Evolutionary conservation across 305 asterid genomes (phyloP), one percentile per base, ranked within the genome.

Genomic region (Caryopteris hybrid): DNA sequence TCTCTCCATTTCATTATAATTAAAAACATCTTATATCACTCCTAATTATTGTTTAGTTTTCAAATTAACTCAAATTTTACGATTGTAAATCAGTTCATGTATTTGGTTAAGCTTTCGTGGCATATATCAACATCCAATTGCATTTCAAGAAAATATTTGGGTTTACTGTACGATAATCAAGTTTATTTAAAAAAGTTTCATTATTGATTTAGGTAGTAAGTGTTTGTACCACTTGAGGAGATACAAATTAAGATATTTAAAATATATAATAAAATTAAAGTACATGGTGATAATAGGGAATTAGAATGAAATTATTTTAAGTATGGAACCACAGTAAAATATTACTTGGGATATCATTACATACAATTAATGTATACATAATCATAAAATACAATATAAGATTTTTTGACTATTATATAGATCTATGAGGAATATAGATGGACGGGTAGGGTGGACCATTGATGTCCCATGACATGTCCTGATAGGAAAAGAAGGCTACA

Each of bases 401-500:
- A 34, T 34, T 61, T 59, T 65, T 39, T 56, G 25, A 4, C 16
- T 18, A 39, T 52, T 21, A 22, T 66, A 39, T 47, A 47, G 1
- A 3, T 31, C 16, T 69, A 39, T 61, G 68, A 43, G 42, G 69
- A 74, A 62, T 74, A 68, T 57, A 51, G 20, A 58, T 70, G 53
- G 50, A 31, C 34, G 62, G 17, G 66, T 34, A 63, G 59, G 54
- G 67, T 64, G 74, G 79, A 75, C 77, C 75, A 71, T 23, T 41
- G 20, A 68, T 62, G 73, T 64, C 61, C 53, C 58, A 58, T 43
- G 61, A 71, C 57, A 68, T 69, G 69, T 47, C 54, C 25, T 58
- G 45, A 46, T 43, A 25, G 38, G 73, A 66, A 70, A 57, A 46
- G 66, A 71, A 58, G 47, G 78, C 83, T 83, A 81, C 80, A 76